Evolutionary conservation across 2,329 filamentous ascomycete genomes (phyloP).

Genomic region (Cladophialophora immunda): DNA sequence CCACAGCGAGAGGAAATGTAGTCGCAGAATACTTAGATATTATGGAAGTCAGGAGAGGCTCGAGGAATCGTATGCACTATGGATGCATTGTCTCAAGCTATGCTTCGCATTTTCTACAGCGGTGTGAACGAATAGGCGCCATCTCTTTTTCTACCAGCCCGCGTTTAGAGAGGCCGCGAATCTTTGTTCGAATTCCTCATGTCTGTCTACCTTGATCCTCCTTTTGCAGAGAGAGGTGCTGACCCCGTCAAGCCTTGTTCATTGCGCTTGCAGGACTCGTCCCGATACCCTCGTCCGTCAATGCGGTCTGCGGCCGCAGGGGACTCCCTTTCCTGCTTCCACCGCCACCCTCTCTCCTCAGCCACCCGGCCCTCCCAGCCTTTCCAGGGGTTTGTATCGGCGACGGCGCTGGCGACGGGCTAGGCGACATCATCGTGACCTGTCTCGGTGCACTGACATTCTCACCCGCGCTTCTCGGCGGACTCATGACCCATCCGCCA

Average conservation of each 20-base stretch:
- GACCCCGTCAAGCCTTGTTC: neutral
- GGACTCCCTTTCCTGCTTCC: slow-evolving; percentile 47
- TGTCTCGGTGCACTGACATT: neutral
- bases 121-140: neutral
- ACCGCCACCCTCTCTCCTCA: slow-evolving; percentile 33
- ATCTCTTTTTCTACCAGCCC: neutral
- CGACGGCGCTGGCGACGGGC: slow-evolving; percentile 39
- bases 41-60: neutral
- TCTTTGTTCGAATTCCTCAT: neutral
- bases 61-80: neutral
- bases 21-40: neutral
- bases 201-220: neutral
- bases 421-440: slow-evolving; percentile 11
- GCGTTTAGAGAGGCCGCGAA: neutral
- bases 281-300: slow-evolving; percentile 46
- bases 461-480: neutral
- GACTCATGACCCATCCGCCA: slow-evolving; percentile 9
- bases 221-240: neutral
- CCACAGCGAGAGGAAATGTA: neutral
- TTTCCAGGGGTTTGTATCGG: slow-evolving; percentile 27
- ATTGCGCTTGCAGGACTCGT: slow-evolving; percentile 41
- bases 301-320: slow-evolving; percentile 43
- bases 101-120: neutral
- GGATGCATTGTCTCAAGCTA: neutral
- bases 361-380: slow-evolving; percentile 33